Percentiles rank a stretch among this genome's conserved stretches.
These are phyloP conservation scores for Fusarium tricinctum DNA, from an alignment of 2,329 filamentous ascomycete species.

Conservation along the genomic window DNA sequence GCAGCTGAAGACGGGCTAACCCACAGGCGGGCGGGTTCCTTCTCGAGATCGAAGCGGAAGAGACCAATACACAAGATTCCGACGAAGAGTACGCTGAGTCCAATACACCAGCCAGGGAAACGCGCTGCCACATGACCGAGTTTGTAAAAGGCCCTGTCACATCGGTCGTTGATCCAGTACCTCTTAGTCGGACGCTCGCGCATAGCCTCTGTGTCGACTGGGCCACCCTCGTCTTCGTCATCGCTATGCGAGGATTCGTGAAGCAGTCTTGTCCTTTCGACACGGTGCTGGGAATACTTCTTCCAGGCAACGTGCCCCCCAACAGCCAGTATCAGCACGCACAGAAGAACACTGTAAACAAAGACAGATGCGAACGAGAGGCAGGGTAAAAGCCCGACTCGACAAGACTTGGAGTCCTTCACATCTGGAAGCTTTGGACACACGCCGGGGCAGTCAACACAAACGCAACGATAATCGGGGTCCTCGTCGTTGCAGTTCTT, in stretches of 20 bases:
- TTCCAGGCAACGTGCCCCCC: constrained; percentile 82
- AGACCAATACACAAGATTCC: constrained; percentile 86
- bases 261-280: constrained; percentile 86
- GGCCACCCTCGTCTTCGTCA: constrained; percentile 92
- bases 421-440: constrained; percentile 87
- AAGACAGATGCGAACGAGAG: constrained; percentile 93
- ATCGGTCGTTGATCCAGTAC: constrained; percentile 87
- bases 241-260: constrained; percentile 88
- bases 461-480: constrained; percentile 88
- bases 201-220: constrained; percentile 79
- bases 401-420: constrained; percentile 77
- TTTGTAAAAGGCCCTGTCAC: constrained; percentile 83
- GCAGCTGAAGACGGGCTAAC: constrained; percentile 94
- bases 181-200: constrained; percentile 82
- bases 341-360: constrained; percentile 82
- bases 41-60: constrained; percentile 90
- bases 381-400: constrained; percentile 90
- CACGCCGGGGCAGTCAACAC: constrained; percentile 89
- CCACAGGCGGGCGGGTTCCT: constrained; percentile 91
- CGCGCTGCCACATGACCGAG: constrained; percentile 85
- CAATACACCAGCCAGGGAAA: constrained; percentile 88
- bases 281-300: constrained; percentile 79
- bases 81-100: constrained; percentile 80
- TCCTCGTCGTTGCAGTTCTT: constrained; percentile 94
- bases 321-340: constrained; percentile 74